Evolutionary conservation across 805 yeast genomes (phyloP).

Genomic region (Candida nonsorbophila): DNA sequence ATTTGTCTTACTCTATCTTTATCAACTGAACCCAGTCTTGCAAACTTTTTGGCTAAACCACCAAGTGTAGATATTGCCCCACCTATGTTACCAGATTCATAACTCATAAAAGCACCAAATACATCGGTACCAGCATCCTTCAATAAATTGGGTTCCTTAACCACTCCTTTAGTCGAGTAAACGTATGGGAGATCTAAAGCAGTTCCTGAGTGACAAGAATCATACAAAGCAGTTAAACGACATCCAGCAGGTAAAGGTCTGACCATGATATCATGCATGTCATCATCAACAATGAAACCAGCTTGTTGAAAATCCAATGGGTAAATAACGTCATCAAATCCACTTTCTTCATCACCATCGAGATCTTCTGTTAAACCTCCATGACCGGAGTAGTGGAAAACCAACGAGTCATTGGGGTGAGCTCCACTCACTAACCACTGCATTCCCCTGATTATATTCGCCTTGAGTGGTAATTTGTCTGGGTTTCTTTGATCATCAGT

Average conservation of each 20-base stretch:
- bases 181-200: conserved; percentile 36
- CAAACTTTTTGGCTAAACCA: conserved; percentile 28
- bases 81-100: conserved; percentile 28
- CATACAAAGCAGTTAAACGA: conserved; percentile 32
- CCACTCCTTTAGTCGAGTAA: conserved; percentile 34
- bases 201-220: conserved; percentile 37
- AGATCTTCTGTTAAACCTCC: conserved; percentile 31
- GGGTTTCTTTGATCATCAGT: conserved; percentile 29
- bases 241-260: conserved; percentile 30
- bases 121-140: conserved; percentile 35
- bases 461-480: conserved; percentile 27
- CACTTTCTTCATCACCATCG: conserved; percentile 35
- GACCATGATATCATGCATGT: conserved; percentile 36
- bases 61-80: conserved; percentile 34
- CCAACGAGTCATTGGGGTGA: conserved; percentile 32
- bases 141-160: conserved; percentile 31
- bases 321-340: conserved; percentile 31
- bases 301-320: conserved; percentile 29
- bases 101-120: conserved; percentile 23
- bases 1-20: conserved; percentile 19
- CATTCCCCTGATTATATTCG: conserved; percentile 34
- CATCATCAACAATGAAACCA: conserved; percentile 33
- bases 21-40: conserved; percentile 5
- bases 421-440: conserved; percentile 35
- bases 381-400: conserved; percentile 37